Percentiles rank a stretch among this genome's conserved stretches.
These are phyloP conservation scores for Chaetothyriales sp. DNA, from an alignment of 2,329 filamentous ascomycete species.

Conservation along the genomic window DNA sequence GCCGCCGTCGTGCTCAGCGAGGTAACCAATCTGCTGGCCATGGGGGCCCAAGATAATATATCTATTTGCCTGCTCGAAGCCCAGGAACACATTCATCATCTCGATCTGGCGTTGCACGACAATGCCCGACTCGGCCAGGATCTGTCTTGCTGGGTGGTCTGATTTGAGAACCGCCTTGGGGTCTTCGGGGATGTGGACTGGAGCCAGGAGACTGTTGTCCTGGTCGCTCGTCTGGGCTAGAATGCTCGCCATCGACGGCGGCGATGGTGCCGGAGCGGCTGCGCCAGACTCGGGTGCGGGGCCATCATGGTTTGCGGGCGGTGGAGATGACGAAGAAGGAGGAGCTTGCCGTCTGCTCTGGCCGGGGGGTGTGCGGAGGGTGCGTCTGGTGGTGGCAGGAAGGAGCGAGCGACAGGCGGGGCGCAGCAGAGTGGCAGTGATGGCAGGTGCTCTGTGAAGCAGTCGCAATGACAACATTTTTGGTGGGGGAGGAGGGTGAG, in stretches of 20 bases:
- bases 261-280: too few species aligned
- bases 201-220: conserved; percentile 39
- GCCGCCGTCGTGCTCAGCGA: conserved; percentile 48
- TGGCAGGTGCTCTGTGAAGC: neutral
- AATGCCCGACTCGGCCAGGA: conserved; percentile 46
- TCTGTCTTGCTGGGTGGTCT: conserved; percentile 41
- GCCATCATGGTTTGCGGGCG: neutral
- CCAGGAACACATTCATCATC: conserved; percentile 50
- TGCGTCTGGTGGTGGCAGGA: neutral
- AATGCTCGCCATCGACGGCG: conserved; percentile 21
- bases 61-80: conserved; percentile 52
- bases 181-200: conserved; percentile 47
- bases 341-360: neutral
- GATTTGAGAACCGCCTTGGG: conserved; percentile 43
- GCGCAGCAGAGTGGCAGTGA: neutral
- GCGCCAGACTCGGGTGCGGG: too few species aligned
- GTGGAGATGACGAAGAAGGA: neutral
- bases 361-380: neutral
- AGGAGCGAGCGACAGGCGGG: neutral
- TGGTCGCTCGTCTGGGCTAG: conserved; percentile 32
- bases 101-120: conserved; percentile 49
- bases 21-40: conserved; percentile 48
- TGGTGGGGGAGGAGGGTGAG: neutral
- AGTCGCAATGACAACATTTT: neutral
- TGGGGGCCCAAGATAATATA: conserved; percentile 51